Base-by-base conservation (phyloP, 2,329 filamentous ascomycete genomes). In the Curvularia lunata region DNA sequence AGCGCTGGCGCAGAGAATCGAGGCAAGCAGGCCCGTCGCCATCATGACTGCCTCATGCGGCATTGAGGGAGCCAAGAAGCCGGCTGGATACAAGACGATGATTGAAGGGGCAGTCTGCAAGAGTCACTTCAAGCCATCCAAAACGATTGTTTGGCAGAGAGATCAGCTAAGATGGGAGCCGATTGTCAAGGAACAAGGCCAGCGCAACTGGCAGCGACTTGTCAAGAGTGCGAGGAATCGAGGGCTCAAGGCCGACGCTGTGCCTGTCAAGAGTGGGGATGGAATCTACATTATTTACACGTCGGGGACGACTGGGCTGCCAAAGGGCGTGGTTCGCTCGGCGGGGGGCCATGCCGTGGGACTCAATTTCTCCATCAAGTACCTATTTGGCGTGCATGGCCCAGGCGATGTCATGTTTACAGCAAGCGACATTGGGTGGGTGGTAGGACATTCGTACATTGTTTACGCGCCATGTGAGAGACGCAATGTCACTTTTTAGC, bases 271-370 rank as follows among this genome's bases (percentile, higher is more conserved):
- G 62, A 91, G 91, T 51, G 88, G 85, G 7, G 92, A 97, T 66
- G 86, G 86, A 1, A 79, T 96, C n/a, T 97, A 97, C 76, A 90
- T 96, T 65, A 96, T 96, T 56, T 94, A 96, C 73, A 96, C 92
- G 0, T 91, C 88, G 49, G 86, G 91, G 12, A 96, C 92, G 0
- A 96, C 91, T 0, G 91, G 91, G 1, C 76, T 87, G 7, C 92
- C 92, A 0, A 96, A 96, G 77, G 92, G 92, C 0, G 91, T 96
- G 0, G 75, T 95, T 16, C 84, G 93, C 41, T 89, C 95, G 71
- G 90, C 91, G 1, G 92, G 90, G 3, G 93, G 93, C 1, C 92
- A 96, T 75, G 92, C 91, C 0, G 93, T 97, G 0, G 92, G 92
- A 0, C 79, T 97, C 28, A 87, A 92, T 64, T 81, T 96, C 30